Evolutionary conservation across 192 early-diverging fungal genomes (phyloP).

Genomic region (Dissophora ornata): DNA sequence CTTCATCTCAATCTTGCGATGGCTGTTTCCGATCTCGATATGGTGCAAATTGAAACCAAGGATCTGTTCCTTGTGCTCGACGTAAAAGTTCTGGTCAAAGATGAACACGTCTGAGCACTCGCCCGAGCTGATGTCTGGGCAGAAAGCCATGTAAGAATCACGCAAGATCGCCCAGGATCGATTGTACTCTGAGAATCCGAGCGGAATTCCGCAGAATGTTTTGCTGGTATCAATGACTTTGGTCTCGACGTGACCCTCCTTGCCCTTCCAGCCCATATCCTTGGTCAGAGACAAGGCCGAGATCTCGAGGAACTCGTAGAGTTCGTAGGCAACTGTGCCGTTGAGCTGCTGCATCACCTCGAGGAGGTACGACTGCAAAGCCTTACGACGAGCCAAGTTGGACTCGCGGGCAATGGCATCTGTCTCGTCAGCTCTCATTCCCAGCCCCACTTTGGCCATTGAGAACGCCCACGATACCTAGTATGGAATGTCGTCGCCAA

Average conservation of each 20-base stretch:
- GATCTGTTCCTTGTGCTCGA: constrained; percentile 30
- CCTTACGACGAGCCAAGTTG: constrained; percentile 63
- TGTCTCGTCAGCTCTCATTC: constrained; percentile 25
- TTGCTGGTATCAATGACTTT: constrained; percentile 66
- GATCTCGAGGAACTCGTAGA: constrained; percentile 83
- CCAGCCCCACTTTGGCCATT: constrained; percentile 21
- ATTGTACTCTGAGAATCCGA: constrained; percentile 14
- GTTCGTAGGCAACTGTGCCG: constrained; percentile 72
- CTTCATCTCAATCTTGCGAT: constrained; percentile 75
- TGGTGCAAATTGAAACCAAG: constrained; percentile 67
- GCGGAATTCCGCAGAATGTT: constrained; percentile 47
- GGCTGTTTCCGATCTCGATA: constrained; percentile 66
- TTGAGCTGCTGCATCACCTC: constrained; percentile 67
- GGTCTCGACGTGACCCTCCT: constrained; percentile 80
- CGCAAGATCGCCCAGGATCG: constrained; percentile 80
- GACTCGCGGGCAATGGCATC: constrained; percentile 46
- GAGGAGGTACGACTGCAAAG: constrained; percentile 70
- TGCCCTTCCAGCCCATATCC: constrained; percentile 89
- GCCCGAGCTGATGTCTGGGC: constrained; percentile 50
- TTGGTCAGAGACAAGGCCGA: constrained; percentile 77
- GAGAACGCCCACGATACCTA: constrained; percentile 38
- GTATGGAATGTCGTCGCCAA: no score
- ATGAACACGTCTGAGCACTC: constrained; percentile 62
- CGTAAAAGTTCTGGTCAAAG: constrained; percentile 60
- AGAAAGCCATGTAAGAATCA: constrained; percentile 77